A percentile compares a stretch with the other conserved stretches of the same genome.
Conservation (phyloP, 371 early-diverging fungal genomes). For the Nematocida sp. region DNA sequence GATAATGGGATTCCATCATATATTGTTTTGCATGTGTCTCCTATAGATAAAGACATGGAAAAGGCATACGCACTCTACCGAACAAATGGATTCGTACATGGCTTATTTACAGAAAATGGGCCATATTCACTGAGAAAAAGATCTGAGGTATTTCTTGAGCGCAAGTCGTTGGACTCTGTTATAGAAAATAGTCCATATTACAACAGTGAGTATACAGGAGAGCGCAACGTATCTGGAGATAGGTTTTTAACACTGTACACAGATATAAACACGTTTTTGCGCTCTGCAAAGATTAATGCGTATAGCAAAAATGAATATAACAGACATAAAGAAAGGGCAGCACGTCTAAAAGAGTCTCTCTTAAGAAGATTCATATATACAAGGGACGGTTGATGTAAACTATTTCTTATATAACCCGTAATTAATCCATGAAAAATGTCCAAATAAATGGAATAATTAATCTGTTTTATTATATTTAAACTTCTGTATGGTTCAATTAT, state of each 20-base stretch:
- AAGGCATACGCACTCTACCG: constrained; percentile 46
- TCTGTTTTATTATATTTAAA: neutral
- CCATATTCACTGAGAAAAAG: constrained; percentile 7
- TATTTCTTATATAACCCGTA: too few species aligned
- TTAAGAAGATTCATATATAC: neutral
- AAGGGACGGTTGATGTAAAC: too few species aligned
- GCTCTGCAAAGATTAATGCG: constrained; percentile 11
- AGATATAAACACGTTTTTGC: constrained; percentile 4
- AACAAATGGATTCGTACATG: constrained; percentile 41
- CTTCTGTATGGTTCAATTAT: too few species aligned
- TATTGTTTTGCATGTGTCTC: constrained; percentile 44
- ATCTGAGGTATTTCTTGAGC: constrained; percentile 2
- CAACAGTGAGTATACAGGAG: constrained; percentile 4
- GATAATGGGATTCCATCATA: neutral
- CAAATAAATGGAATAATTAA: neutral
- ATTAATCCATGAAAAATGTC: constrained; percentile 7
- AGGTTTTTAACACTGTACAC: constrained; percentile 31
- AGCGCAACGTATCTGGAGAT: neutral
- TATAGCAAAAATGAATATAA: constrained; percentile 30
- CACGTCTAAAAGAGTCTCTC: neutral
- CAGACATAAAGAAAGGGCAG: neutral
- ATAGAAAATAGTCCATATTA: constrained; percentile 8
- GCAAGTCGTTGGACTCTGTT: neutral
- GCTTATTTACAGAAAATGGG: constrained; percentile 20
- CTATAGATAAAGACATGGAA: constrained; percentile 33